Evolutionary conservation across 441 rosid species (phyloP).

Genomic region (Gossypium davidsonii): DNA sequence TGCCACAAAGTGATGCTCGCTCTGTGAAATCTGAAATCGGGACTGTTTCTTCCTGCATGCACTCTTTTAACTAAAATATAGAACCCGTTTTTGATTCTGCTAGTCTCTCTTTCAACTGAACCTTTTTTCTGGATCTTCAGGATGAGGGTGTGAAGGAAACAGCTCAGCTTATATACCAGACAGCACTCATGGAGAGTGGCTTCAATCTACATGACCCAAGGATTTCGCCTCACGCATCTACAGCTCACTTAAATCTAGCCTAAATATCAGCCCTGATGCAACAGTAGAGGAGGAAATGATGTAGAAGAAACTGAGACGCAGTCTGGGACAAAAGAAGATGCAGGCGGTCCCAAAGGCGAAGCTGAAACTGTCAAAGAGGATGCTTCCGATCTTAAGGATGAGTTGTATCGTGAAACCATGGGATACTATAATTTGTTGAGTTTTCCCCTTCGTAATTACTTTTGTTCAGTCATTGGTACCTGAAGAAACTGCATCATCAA

Average conservation of each 20-base stretch:
- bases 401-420: slow-evolving; percentile 29
- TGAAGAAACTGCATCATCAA: slow-evolving; percentile 1
- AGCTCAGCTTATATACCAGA: slow-evolving; percentile 83
- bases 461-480: slow-evolving; percentile 3
- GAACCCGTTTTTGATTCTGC: background rate
- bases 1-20: background rate
- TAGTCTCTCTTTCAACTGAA: background rate
- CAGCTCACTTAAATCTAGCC: slow-evolving; percentile 64
- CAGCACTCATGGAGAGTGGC: slow-evolving; percentile 92
- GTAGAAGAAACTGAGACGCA: slow-evolving; percentile 56
- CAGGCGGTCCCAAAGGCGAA: slow-evolving; percentile 1
- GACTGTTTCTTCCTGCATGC: background rate
- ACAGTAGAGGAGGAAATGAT: slow-evolving; percentile 64
- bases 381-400: slow-evolving; percentile 42
- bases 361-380: slow-evolving; percentile 21
- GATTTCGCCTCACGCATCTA: slow-evolving; percentile 80
- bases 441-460: background rate
- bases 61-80: background rate
- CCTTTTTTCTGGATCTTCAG: slow-evolving; percentile 26
- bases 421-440: too few relatives aligned
- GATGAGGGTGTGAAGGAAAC: slow-evolving; percentile 66
- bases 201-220: slow-evolving; percentile 60
- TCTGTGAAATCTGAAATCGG: background rate
- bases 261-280: slow-evolving; percentile 69
- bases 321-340: slow-evolving; percentile 27